Conservation (phyloP, 164 flowering plant species). For the Macadamia integrifolia region DNA sequence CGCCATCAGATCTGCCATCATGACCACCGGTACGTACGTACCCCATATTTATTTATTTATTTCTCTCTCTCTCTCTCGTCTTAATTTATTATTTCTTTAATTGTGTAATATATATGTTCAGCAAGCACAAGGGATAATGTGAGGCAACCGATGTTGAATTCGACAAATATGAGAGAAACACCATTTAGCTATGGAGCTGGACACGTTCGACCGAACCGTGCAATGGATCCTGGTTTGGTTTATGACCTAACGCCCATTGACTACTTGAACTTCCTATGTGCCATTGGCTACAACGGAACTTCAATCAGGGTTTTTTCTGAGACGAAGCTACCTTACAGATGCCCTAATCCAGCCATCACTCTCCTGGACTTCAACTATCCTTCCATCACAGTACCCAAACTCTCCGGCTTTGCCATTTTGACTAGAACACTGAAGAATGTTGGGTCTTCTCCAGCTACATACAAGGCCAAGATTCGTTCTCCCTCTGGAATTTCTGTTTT, state of each 20-base stretch:
- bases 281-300: conserved; percentile 21
- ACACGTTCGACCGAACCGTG: conserved; percentile 28
- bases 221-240: conserved; percentile 56
- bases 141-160: background rate
- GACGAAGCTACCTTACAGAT: background rate
- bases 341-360: conserved; percentile 7
- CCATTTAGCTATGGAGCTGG: conserved; percentile 37
- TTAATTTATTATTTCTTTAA: too few relatives aligned
- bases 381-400: conserved; percentile 39
- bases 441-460: conserved; percentile 31
- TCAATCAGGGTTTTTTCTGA: conserved; percentile 4
- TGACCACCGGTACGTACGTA: conserved; percentile 25
- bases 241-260: conserved; percentile 42
- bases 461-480: conserved; percentile 11
- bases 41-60: background rate
- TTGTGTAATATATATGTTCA: too few relatives aligned
- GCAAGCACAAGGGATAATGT: too few relatives aligned
- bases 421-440: conserved; percentile 50
- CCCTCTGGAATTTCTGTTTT: too few relatives aligned
- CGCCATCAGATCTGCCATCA: conserved; percentile 27
- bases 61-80: too few relatives aligned
- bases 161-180: conserved; percentile 16
- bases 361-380: conserved; percentile 52
- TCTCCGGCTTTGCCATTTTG: conserved; percentile 25
- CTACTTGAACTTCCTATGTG: conserved; percentile 49